These are phyloP conservation scores for Chlamydomonas sphaeroides DNA, from an alignment of 139 green algal genomes.

Conservation along the genomic window DNA sequence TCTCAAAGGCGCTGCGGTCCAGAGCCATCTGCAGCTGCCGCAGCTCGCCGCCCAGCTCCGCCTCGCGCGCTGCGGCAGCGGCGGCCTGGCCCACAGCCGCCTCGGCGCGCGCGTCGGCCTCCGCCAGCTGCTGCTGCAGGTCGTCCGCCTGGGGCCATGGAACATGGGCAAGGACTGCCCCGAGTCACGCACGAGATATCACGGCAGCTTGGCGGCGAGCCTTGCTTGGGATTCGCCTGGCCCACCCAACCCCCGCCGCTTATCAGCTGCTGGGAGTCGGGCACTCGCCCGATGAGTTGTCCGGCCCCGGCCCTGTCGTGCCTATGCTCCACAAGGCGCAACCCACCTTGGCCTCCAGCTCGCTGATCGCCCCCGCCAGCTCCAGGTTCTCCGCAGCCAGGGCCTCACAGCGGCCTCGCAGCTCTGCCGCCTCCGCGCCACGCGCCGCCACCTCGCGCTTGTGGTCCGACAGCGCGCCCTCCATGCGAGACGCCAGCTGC, in stretches of 20 bases:
- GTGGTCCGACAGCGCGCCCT: slow-evolving; percentile 40
- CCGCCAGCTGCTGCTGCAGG: slow-evolving; percentile 20
- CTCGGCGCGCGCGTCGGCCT: slow-evolving; percentile 35
- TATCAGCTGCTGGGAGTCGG: too few relatives aligned
- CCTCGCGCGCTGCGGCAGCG: slow-evolving; percentile 30
- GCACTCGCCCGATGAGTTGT: too few relatives aligned
- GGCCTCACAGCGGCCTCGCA: slow-evolving; percentile 12
- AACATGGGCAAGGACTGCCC: too few relatives aligned
- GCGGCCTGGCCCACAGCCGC: slow-evolving; percentile 28
- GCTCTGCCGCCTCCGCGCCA: slow-evolving; percentile 5
- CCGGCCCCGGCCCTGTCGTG: too few relatives aligned
- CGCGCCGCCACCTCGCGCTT: slow-evolving; percentile 29
- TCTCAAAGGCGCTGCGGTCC: slow-evolving; percentile 51
- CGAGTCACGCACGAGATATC: too few relatives aligned
- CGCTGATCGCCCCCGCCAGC: slow-evolving; percentile 21
- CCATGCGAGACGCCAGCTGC: slow-evolving; percentile 43
- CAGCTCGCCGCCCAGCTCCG: slow-evolving; percentile 54
- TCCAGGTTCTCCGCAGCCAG: slow-evolving; percentile 38
- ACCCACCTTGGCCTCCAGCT: slow-evolving; percentile 34
- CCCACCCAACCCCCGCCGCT: too few relatives aligned
- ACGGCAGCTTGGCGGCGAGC: too few relatives aligned
- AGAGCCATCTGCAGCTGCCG: slow-evolving; percentile 46
- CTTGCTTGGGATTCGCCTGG: too few relatives aligned
- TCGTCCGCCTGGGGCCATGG: background rate
- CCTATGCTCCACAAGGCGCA: too few relatives aligned